phyloP scores from a whole-genome alignment of 345 rosid genomes.

The Raphanus raphanistrum region DNA sequence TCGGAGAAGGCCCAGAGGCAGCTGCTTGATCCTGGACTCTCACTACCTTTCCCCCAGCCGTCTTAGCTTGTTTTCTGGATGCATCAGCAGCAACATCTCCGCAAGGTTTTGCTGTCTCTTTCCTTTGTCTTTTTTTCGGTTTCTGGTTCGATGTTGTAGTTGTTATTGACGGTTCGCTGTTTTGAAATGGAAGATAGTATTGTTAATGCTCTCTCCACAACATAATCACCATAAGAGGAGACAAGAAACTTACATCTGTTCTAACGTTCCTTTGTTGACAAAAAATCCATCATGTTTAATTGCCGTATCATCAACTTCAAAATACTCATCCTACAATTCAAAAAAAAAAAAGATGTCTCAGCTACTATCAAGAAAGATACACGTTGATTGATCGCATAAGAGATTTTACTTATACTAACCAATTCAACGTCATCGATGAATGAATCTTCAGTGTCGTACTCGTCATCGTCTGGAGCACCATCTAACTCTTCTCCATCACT shows the following conservation, averaged over 20 bases:
- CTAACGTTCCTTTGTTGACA: constrained; percentile 88
- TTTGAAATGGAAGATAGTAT: constrained; percentile 20
- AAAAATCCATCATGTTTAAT: constrained; percentile 88
- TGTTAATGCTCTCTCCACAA: constrained; percentile 11
- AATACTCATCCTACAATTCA: constrained; percentile 85
- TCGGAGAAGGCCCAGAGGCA: constrained; percentile 47
- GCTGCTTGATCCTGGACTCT: constrained; percentile 47
- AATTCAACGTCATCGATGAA: constrained; percentile 92
- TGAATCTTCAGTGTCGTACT: constrained; percentile 95
- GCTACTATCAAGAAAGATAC: neutral
- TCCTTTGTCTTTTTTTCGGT: constrained; percentile 82
- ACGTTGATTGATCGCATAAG: neutral
- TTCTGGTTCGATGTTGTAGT: constrained; percentile 52
- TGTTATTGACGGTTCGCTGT: constrained; percentile 57
- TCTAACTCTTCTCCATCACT: constrained; percentile 89
- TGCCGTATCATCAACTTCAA: constrained; percentile 91
- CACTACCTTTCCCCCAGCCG: constrained; percentile 44
- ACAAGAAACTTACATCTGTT: constrained; percentile 65
- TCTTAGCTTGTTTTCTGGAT: constrained; percentile 56
- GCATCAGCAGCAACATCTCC: constrained; percentile 55
- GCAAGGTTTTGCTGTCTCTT: constrained; percentile 54
- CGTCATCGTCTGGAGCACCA: constrained; percentile 86
- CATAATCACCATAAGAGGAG: neutral
- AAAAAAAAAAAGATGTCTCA: constrained; percentile 12
- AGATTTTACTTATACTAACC: constrained; percentile 47